A percentile compares a stretch with the other conserved stretches of the same genome.
These are phyloP conservation scores for Fraxinus xanthoxyloides DNA, from an alignment of 305 asterid species.

Conservation along the genomic window DNA sequence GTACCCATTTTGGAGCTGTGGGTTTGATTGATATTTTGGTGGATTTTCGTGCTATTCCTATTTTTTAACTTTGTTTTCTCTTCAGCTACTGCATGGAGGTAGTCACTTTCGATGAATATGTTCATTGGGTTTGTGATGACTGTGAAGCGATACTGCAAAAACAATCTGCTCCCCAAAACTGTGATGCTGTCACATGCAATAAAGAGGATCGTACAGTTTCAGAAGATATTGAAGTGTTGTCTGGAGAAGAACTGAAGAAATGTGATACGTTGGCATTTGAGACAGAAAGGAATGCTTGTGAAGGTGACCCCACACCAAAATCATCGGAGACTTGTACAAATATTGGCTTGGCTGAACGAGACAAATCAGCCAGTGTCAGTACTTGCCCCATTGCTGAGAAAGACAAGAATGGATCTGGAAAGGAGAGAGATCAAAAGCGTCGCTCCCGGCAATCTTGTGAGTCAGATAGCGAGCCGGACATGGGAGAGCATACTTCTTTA, in stretches of 20 bases:
- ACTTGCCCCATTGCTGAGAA: neutral
- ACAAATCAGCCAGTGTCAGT: neutral
- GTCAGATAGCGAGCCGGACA: neutral
- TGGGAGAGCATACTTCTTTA: neutral
- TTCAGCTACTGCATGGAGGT: constrained; percentile 71
- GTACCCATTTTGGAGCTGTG: neutral
- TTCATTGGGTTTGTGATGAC: constrained; percentile 68
- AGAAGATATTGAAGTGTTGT: constrained; percentile 4
- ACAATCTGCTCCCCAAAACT: neutral
- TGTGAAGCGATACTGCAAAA: constrained; percentile 34
- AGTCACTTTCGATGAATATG: constrained; percentile 52
- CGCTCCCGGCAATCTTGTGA: neutral
- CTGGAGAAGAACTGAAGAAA: neutral
- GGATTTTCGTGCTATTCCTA: neutral
- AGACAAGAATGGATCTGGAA: neutral
- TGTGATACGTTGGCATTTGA: constrained; percentile 7
- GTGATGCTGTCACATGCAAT: constrained; percentile 5
- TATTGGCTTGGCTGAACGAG: constrained; percentile 1
- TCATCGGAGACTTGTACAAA: neutral
- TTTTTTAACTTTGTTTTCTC: constrained; percentile 10
- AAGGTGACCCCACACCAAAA: constrained; percentile 12
- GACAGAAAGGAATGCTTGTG: neutral
- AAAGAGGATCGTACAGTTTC: constrained; percentile 6
- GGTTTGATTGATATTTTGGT: neutral
- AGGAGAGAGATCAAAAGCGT: neutral